These are phyloP conservation scores for Scleroderma citrinum DNA, from an alignment of 768 basidiomycete species.

Conservation along the genomic window DNA sequence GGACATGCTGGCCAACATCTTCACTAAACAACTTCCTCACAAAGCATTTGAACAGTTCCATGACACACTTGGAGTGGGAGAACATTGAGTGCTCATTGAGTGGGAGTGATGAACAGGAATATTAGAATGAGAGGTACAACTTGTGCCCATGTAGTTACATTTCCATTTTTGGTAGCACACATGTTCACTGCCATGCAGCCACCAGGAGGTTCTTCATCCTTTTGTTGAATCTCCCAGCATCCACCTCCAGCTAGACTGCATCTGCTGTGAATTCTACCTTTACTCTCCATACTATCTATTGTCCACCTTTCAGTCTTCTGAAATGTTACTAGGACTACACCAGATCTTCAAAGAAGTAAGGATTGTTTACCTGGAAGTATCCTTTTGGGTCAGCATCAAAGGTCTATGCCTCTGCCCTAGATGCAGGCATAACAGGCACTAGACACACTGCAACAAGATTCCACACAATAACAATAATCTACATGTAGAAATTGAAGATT, in stretches of 20 bases:
- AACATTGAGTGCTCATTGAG: background rate
- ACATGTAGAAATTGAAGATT: no score
- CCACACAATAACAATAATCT: no score
- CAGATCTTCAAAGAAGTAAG: no score
- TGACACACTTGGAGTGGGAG: background rate
- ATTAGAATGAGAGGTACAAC: background rate
- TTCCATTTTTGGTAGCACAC: background rate
- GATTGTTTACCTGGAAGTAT: no score
- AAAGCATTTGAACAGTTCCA: conserved; percentile 7
- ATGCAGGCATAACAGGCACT: no score
- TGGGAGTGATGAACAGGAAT: background rate
- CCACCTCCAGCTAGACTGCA: background rate
- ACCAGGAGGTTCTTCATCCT: background rate
- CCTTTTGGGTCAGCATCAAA: no score
- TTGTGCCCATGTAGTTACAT: background rate
- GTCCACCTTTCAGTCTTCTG: no score
- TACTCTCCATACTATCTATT: no score
- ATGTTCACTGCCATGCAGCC: background rate
- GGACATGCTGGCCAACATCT: conserved; percentile 20
- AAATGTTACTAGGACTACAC: no score
- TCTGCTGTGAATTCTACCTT: no score
- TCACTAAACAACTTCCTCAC: conserved; percentile 10
- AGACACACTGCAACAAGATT: no score
- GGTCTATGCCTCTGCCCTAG: no score
- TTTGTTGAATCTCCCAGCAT: background rate